Evolutionary conservation across 306 rosid genomes (phyloP).

Genomic region (Castanospermum australe): DNA sequence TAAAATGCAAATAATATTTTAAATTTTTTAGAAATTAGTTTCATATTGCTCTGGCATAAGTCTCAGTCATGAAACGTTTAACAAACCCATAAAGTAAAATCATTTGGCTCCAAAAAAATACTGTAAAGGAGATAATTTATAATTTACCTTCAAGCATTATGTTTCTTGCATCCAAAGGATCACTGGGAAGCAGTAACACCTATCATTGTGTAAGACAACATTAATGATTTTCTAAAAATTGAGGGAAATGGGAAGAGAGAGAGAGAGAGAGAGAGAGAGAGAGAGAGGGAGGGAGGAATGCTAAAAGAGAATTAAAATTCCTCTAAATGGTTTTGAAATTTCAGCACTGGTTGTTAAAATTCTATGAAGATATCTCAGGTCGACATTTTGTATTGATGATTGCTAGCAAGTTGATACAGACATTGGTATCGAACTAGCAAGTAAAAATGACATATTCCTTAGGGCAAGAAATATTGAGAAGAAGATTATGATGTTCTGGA

Average conservation of each 20-base stretch:
- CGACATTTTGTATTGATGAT: slow-evolving; percentile 2
- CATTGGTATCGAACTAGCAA: slow-evolving; percentile 1
- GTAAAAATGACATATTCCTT: neutral
- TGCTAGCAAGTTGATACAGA: neutral
- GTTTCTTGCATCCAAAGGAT: slow-evolving; percentile 96
- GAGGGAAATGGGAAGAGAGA: neutral
- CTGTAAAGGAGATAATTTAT: slow-evolving; percentile 21
- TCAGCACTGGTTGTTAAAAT: neutral
- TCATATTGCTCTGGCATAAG: neutral
- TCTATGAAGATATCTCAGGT: neutral
- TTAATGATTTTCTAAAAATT: slow-evolving; percentile 27
- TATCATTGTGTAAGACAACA: slow-evolving; percentile 28
- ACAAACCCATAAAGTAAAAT: slow-evolving; percentile 18
- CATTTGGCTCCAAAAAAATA: slow-evolving; percentile 2
- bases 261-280: neutral
- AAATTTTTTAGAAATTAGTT: neutral
- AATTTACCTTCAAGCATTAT: slow-evolving; percentile 91
- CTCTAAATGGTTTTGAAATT: slow-evolving; percentile 16
- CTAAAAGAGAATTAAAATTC: neutral
- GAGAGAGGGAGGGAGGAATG: neutral
- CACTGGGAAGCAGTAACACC: slow-evolving; percentile 83
- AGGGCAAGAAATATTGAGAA: neutral
- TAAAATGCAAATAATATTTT: neutral
- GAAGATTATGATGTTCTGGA: neutral
- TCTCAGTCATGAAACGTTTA: slow-evolving; percentile 7